Conservation (phyloP, 2,329 filamentous ascomycete species). For the Metarhizium album region DNA sequence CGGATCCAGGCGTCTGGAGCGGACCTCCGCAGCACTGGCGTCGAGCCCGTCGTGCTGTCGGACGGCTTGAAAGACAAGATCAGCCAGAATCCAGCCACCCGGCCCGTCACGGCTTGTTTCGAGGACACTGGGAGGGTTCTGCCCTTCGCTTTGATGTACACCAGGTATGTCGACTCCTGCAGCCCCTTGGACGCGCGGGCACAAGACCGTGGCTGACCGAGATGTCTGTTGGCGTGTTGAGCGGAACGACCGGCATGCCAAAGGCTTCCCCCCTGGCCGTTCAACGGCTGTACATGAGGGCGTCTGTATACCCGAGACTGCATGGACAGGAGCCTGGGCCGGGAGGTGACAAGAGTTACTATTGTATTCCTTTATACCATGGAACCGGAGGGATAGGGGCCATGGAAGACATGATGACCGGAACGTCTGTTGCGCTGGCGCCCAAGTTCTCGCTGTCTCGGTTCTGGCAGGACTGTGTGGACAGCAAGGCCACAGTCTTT, state of each 20-base stretch:
- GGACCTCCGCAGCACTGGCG: not conserved
- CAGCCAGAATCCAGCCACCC: not conserved
- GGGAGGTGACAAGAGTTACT: slow-evolving; percentile 3
- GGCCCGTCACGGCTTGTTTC: slow-evolving; percentile 5
- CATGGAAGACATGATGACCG: slow-evolving; percentile 5
- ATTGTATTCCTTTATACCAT: slow-evolving; percentile 6
- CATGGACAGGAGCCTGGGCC: slow-evolving; percentile 2
- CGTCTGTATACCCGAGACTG: not conserved
- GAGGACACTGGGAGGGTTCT: not conserved
- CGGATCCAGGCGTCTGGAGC: not conserved
- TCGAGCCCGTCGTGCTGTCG: slow-evolving; percentile 1
- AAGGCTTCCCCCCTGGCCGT: slow-evolving; percentile 1
- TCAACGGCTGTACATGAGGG: not conserved
- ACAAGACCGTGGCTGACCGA: not conserved
- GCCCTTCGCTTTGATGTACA: slow-evolving; percentile 3
- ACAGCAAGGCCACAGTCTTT: slow-evolving; percentile 6
- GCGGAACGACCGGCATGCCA: slow-evolving; percentile 7
- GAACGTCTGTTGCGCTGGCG: slow-evolving; percentile 3
- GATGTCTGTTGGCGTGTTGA: not conserved
- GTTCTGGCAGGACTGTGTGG: slow-evolving; percentile 7
- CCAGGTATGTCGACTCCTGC: slow-evolving; percentile 1
- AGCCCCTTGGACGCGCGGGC: not conserved
- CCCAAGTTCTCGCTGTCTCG: slow-evolving; percentile 7
- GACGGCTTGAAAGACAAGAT: not conserved
- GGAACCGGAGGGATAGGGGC: slow-evolving; percentile 4